Base-by-base conservation (phyloP, 306 rosid species). In the Medicago ruthenica region DNA sequence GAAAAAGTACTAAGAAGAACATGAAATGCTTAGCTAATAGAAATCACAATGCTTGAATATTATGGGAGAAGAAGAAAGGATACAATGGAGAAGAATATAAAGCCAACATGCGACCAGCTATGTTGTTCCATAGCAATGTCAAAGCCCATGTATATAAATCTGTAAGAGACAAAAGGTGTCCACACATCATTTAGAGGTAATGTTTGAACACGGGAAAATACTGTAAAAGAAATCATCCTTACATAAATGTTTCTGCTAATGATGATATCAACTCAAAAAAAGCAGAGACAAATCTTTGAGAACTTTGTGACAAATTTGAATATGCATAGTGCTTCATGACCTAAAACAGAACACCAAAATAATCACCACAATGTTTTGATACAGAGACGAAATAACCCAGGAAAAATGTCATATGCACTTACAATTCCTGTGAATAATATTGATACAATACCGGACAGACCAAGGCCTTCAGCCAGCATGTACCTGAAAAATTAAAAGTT, bases 61-160 rank as follows among this genome's bases (percentile, higher is more conserved):
- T 63, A 27, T 45, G 57, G 74, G 48, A 40, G 41, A 31, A 76
- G 37, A 76, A 66, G 41, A 83, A 80, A 84, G 99, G 99, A 95
- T 95, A 95, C 99, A 77, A 95, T 90, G 66, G 99, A 92, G 93
- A 92, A 95, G 81, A 95, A 92, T 84, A 95, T 92, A 85, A 95
- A 92, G 74, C 99, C 97, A 85, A 95, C 91, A 58, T 95, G 99
- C 42, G 99, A 95, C 97, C 99, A 90, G 88, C 97, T 92, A 86
- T 95, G 99, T 47, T 95, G 88, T 80, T 95, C 99, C 97, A 95
- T 95, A 50, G 93, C 97, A 76, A 95, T 95, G 84, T 95, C 99
- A 74, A 95, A 95, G 78, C 99, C 99, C 98, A 95, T 92, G 87
- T 95, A 95, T 90, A 95, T 95, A 83, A 95, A 95, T 64, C 99